Evolutionary conservation across 257 asterid genomes (phyloP).

Genomic region (Penstemon barbatus): DNA sequence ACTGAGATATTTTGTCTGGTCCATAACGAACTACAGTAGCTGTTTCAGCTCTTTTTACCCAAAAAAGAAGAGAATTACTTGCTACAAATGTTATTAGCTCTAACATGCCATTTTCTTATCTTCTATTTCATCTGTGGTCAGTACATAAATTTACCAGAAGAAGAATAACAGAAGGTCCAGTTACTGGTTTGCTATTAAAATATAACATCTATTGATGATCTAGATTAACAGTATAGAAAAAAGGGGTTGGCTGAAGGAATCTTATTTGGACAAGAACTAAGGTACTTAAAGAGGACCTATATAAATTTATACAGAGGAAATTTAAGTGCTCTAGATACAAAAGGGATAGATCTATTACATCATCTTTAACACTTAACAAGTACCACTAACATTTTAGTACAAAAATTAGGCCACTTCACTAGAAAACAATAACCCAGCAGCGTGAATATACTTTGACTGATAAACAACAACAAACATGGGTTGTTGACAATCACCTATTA

Average conservation of each 20-base stretch:
- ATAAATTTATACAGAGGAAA: conserved; percentile 7
- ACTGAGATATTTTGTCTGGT: neutral
- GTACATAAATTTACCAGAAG: neutral
- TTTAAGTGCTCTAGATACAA: conserved; percentile 16
- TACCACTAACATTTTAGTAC: neutral
- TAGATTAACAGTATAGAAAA: neutral
- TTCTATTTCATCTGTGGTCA: conserved; percentile 6
- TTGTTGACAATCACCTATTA: conserved; percentile 4
- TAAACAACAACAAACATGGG: conserved; percentile 6
- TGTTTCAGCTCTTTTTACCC: neutral
- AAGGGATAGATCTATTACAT: conserved; percentile 10
- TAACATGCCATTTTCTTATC: neutral
- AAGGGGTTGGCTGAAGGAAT: neutral
- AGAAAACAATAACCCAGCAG: conserved; percentile 9
- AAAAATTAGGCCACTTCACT: neutral
- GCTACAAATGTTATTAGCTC: neutral
- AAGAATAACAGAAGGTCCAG: neutral
- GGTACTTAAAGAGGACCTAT: neutral
- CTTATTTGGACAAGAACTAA: neutral
- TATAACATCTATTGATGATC: neutral
- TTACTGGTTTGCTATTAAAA: neutral
- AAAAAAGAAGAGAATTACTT: neutral
- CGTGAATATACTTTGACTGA: conserved; percentile 3
- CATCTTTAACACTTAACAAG: conserved; percentile 7
- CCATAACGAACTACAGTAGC: neutral